Conservation (phyloP, 2,329 filamentous ascomycete species). For the Lecanicillium sp. region DNA sequence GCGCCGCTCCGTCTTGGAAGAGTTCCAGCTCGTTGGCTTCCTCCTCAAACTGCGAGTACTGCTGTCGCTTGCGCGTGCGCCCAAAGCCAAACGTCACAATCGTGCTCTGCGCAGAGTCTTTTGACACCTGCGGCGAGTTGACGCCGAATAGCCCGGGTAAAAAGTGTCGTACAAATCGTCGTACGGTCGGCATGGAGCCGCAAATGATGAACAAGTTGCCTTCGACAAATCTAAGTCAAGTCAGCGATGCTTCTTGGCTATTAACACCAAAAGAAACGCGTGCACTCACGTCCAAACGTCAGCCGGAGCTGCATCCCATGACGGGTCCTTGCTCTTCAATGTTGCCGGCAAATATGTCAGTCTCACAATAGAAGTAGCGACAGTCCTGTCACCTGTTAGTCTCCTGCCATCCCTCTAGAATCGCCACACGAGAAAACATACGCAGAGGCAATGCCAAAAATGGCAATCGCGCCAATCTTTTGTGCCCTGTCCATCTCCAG, state of each 20-base stretch:
- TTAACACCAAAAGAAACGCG: conserved; percentile 11
- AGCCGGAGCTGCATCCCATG: conserved; percentile 25
- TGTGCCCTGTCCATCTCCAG: conserved; percentile 39
- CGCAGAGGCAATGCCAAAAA: conserved; percentile 38
- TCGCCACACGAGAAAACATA: too few species aligned
- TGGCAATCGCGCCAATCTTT: conserved; percentile 36
- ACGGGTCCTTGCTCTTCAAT: conserved; percentile 22
- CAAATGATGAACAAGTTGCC: conserved; percentile 35
- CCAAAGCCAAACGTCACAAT: conserved; percentile 1
- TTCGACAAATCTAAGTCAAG: conserved; percentile 27
- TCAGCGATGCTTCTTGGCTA: background rate
- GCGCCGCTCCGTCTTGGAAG: background rate
- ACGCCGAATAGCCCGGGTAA: background rate
- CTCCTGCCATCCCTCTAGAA: too few species aligned
- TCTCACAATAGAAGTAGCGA: conserved; percentile 27
- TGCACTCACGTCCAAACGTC: conserved; percentile 24
- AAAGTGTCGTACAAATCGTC: conserved; percentile 14
- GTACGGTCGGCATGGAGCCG: conserved; percentile 33
- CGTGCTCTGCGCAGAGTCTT: conserved; percentile 3
- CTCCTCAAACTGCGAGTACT: conserved; percentile 3
- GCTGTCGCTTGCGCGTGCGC: background rate
- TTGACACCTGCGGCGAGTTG: conserved; percentile 1
- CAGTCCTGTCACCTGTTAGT: conserved; percentile 24
- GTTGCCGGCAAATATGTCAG: conserved; percentile 21
- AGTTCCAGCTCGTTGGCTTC: conserved; percentile 2